Evolutionary conservation across 495 filamentous ascomycete genomes (phyloP).

Genomic region (Hypoxylon rickii): DNA sequence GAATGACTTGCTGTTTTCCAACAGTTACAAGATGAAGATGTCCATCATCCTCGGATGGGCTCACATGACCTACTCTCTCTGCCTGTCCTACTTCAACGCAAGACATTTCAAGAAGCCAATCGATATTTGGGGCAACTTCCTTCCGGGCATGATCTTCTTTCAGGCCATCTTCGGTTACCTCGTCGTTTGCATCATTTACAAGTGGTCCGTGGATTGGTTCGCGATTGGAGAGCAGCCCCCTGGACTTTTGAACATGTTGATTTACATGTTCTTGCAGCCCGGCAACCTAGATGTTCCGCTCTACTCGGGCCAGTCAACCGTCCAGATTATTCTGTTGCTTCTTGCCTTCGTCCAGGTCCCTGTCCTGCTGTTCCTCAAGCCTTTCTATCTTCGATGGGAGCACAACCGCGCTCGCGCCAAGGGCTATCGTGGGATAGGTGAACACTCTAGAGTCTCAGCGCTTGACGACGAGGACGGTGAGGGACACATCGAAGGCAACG

Average conservation of each 20-base stretch:
- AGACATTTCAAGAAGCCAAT: conserved; percentile 91
- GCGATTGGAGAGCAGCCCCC: conserved; percentile 70
- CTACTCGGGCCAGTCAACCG: conserved; percentile 71
- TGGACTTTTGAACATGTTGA: conserved; percentile 95
- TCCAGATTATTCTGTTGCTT: conserved; percentile 82
- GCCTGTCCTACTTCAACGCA: conserved; percentile 89
- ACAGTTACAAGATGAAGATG: conserved; percentile 99
- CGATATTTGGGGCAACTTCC: conserved; percentile 95
- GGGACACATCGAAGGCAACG: conserved; percentile 44
- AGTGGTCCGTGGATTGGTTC: conserved; percentile 92
- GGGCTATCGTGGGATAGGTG: conserved; percentile 91
- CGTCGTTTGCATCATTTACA: conserved; percentile 90
- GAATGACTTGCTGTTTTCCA: conserved; percentile 90
- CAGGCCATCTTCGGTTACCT: conserved; percentile 98
- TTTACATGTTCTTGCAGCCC: conserved; percentile 97
- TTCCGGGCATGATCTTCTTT: conserved; percentile 99
- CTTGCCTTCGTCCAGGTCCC: conserved; percentile 86
- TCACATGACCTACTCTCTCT: conserved; percentile 98
- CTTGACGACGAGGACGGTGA: conserved; percentile 82
- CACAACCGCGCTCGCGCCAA: conserved; percentile 84
- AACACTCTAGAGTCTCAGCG: conserved; percentile 81
- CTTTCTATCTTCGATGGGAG: conserved; percentile 88
- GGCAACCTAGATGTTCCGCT: conserved; percentile 71
- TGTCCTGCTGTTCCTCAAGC: conserved; percentile 91
- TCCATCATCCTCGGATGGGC: conserved; percentile 94